Evolutionary conservation across 768 basidiomycete genomes (phyloP).

Genomic region (Multifurca ochricompacta): DNA sequence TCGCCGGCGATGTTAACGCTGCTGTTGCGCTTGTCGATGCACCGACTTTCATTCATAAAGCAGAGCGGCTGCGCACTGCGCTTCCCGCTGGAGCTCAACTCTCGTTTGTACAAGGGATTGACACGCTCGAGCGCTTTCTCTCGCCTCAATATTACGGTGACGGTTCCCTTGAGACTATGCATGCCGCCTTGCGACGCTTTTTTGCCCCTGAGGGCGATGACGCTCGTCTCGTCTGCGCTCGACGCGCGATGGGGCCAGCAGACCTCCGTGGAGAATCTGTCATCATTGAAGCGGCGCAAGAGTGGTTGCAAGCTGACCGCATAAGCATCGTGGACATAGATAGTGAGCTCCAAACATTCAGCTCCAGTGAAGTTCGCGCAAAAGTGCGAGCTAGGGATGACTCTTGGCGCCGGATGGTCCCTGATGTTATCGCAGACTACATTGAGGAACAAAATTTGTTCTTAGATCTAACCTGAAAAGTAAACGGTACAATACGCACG

Average conservation of each 20-base stretch:
- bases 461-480: neutral
- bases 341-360: constrained; percentile 46
- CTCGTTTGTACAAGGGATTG: constrained; percentile 71
- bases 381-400: constrained; percentile 30
- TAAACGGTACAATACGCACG: no score
- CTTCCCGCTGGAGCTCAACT: constrained; percentile 43
- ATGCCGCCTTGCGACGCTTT: constrained; percentile 45
- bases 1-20: constrained; percentile 47
- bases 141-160: constrained; percentile 60
- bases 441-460: constrained; percentile 45
- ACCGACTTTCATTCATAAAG: constrained; percentile 85
- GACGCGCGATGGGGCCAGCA: constrained; percentile 32
- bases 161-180: constrained; percentile 44
- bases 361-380: constrained; percentile 61
- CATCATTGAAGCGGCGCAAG: constrained; percentile 31
- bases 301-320: constrained; percentile 44
- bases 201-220: constrained; percentile 49
- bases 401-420: constrained; percentile 43
- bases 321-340: constrained; percentile 59
- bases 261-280: constrained; percentile 25
- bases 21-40: constrained; percentile 81
- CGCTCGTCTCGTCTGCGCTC: constrained; percentile 59
- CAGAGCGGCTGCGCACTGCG: constrained; percentile 45
- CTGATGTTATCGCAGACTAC: constrained; percentile 41
- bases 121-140: constrained; percentile 79